Percentiles rank a stretch among this genome's conserved stretches.
Evolutionary conservation across 495 filamentous ascomycete genomes (phyloP).

Genomic region (Penicillium coprophilum): DNA sequence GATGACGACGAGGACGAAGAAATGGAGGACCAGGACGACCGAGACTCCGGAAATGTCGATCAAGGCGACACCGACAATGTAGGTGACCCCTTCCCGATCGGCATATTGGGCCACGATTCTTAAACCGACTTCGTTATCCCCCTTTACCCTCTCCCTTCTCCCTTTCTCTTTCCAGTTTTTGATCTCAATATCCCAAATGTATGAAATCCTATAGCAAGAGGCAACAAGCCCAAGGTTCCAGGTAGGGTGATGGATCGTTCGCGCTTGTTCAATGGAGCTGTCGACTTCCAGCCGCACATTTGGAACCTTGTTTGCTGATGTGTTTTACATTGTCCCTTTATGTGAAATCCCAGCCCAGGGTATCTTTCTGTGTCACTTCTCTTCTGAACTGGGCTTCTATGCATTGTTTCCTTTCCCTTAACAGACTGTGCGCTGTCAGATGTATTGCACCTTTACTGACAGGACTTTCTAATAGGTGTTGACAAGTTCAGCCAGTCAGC

Average conservation of each 20-base stretch:
- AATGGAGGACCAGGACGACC: conserved; percentile 81
- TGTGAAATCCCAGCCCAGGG: neutral
- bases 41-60: conserved; percentile 32
- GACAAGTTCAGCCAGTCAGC: conserved; percentile 40
- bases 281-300: neutral
- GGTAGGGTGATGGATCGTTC: neutral
- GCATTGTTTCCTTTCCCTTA: neutral
- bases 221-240: neutral
- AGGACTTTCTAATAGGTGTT: conserved; percentile 25
- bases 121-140: conserved; percentile 25
- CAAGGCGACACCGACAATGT: conserved; percentile 61
- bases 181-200: neutral
- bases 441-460: conserved; percentile 16
- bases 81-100: conserved; percentile 59
- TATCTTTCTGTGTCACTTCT: neutral
- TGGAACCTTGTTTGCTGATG: neutral
- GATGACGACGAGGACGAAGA: conserved; percentile 98
- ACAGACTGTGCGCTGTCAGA: neutral
- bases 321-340: neutral
- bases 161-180: neutral
- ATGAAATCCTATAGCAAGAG: neutral
- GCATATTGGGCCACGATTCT: conserved; percentile 54
- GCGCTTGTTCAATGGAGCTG: neutral
- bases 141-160: conserved; percentile 4
- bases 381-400: neutral